Evolutionary conservation across 257 asterid genomes (phyloP), one percentile per base, ranked within the genome.

Genomic region (Galeopsis tetrahit): DNA sequence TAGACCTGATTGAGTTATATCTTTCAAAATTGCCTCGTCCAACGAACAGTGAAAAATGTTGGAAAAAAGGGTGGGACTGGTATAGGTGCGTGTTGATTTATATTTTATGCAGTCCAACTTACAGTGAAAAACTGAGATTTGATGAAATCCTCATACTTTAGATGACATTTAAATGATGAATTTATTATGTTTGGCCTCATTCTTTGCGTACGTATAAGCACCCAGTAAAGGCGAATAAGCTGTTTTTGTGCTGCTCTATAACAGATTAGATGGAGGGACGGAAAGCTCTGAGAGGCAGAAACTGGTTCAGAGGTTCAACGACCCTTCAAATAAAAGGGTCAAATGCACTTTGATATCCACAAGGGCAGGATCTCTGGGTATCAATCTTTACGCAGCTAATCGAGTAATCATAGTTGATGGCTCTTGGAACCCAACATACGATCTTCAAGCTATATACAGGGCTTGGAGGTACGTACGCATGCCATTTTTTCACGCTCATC

Each of bases 401-500:
- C 90, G 97, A 71, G 99, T 94, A 13, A 78, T 94, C 78, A 91
- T 94, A 69, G 90, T 94, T 63, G 98, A 94, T 87, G 98, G 98
- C 75, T 94, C 98, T 7, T 91, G 98, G 98, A 94, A 94, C 75
- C 98, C 98, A 5, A 88, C 98, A 44, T 84, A 91, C 74, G 98
- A 94, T 83, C 96, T 94, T 81, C 98, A 93, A 80, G 98, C 98
- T 79, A 93, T 89, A 84, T 91, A 82, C 69, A 86, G 98, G 59
- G 97, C 72, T 78, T 93, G 98, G 98, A 93, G 98, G 98, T 93
- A 69, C 31, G 79, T 74, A 61, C 36, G 34, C 77, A 61, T 34
- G 34, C 77, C 77, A 43, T 61, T 43, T 79, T 71, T 69, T 60
- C 96, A 62, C 85, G 38, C 58, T 70, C 13, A 68, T 48, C 5